Evolutionary conservation across 1,284 basidiomycete species (phyloP).

Genomic region (Cryptococcus neoformans): DNA sequence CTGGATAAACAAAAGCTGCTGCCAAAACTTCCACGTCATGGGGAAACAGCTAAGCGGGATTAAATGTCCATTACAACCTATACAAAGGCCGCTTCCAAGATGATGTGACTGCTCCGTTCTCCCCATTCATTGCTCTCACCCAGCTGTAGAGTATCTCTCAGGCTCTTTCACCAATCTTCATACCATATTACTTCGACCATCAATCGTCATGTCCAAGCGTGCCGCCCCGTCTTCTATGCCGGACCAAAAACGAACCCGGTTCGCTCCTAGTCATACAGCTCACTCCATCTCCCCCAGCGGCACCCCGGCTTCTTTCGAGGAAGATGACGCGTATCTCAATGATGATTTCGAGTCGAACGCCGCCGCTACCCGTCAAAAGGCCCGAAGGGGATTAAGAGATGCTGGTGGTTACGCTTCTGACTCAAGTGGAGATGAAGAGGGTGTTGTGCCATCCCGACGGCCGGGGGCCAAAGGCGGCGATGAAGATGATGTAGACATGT

Average conservation of each 20-base stretch:
- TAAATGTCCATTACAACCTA: no score
- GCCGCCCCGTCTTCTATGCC: constrained; percentile 26
- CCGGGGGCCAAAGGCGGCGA: constrained; percentile 56
- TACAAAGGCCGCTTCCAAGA: no score
- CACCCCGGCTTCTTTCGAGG: constrained; percentile 49
- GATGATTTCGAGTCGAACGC: constrained; percentile 40
- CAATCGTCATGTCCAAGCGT: constrained; percentile 31
- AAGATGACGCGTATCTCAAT: constrained; percentile 34
- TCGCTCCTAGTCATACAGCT: constrained; percentile 56
- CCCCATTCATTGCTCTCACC: no score
- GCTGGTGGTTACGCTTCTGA: constrained; percentile 92
- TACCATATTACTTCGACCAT: background rate
- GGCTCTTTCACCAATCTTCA: background rate
- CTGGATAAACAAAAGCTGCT: no score
- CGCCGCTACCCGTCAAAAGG: constrained; percentile 58
- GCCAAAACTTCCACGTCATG: no score
- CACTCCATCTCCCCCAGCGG: constrained; percentile 5
- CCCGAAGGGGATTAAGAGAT: constrained; percentile 63
- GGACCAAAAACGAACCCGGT: constrained; percentile 68
- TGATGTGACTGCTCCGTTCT: no score
- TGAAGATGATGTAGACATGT: constrained; percentile 77
- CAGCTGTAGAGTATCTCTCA: no score
- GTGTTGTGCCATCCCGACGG: constrained; percentile 69
- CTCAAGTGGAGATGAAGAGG: constrained; percentile 79
- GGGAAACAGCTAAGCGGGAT: no score